phyloP scores from a whole-genome alignment of 1,139 yeast species.

The Pichia sp. region DNA sequence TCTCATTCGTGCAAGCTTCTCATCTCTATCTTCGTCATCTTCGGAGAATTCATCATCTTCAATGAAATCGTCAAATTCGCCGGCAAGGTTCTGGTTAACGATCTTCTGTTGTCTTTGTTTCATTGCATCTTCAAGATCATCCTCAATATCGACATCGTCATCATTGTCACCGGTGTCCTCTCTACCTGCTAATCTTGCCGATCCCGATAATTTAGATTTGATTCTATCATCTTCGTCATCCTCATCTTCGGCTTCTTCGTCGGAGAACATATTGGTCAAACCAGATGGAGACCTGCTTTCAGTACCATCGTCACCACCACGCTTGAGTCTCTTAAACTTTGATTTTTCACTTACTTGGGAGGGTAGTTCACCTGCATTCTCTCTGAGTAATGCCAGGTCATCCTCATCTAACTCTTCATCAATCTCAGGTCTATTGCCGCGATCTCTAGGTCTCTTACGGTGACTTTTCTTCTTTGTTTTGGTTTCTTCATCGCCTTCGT shows the following conservation, averaged over 20 bases:
- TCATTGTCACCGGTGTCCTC: constrained; percentile 3
- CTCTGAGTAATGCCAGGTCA: constrained; percentile 85
- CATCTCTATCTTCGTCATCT: constrained; percentile 55
- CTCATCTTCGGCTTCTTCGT: constrained; percentile 1
- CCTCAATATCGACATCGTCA: constrained; percentile 31
- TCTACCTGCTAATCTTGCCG: too few species aligned
- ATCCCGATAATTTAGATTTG: not conserved
- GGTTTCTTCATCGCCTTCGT: constrained; percentile 37
- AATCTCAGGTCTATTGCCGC: constrained; percentile 29
- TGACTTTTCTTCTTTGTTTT: constrained; percentile 28
- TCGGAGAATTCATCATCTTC: constrained; percentile 96
- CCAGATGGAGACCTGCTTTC: constrained; percentile 32
- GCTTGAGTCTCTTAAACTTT: constrained; percentile 73
- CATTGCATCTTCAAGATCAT: constrained; percentile 24
- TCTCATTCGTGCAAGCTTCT: constrained; percentile 32
- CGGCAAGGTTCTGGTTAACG: constrained; percentile 31
- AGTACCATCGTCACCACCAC: constrained; percentile 40
- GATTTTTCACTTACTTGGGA: constrained; percentile 33
- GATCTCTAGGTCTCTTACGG: constrained; percentile 35
- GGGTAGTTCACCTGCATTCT: constrained; percentile 69
- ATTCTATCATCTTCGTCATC: not conserved
- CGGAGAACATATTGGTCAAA: constrained; percentile 77
- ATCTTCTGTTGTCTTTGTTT: constrained; percentile 19
- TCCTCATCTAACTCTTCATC: constrained; percentile 85
- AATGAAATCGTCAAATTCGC: constrained; percentile 93